phyloP scores from a whole-genome alignment of 768 basidiomycete species.

The Lactarius psammicola region DNA sequence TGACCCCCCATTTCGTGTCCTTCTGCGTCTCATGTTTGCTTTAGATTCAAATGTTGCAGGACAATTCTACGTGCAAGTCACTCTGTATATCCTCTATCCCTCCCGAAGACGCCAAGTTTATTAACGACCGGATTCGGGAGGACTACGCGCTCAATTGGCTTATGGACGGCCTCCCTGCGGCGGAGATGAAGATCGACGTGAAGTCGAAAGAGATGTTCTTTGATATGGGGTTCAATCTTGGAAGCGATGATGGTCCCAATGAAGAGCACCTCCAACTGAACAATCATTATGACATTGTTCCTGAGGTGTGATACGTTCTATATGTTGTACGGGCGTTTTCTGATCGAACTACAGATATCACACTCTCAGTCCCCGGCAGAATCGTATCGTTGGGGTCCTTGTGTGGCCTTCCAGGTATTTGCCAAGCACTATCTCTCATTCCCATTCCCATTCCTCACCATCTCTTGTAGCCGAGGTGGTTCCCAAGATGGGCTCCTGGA shows the following conservation, averaged over 20 bases:
- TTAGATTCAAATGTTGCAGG: slow-evolving; percentile 79
- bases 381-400: slow-evolving; percentile 88
- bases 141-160: slow-evolving; percentile 95
- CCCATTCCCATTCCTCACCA: neutral
- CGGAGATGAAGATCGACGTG: slow-evolving; percentile 83
- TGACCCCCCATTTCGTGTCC: slow-evolving; percentile 18
- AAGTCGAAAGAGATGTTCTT: slow-evolving; percentile 84
- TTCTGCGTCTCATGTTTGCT: slow-evolving; percentile 19
- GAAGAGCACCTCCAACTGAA: slow-evolving; percentile 69
- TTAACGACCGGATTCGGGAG: slow-evolving; percentile 88
- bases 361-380: slow-evolving; percentile 58
- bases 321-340: neutral
- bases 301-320: slow-evolving; percentile 49
- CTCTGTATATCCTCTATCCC: slow-evolving; percentile 67
- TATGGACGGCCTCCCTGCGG: slow-evolving; percentile 89
- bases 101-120: slow-evolving; percentile 76
- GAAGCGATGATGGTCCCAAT: slow-evolving; percentile 58
- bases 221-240: slow-evolving; percentile 94
- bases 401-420: slow-evolving; percentile 66
- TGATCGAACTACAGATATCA: slow-evolving; percentile 64
- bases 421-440: neutral
- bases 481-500: slow-evolving; percentile 49
- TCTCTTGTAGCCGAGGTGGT: slow-evolving; percentile 56
- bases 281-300: slow-evolving; percentile 91
- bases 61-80: slow-evolving; percentile 69